phyloP scores from a whole-genome alignment of 2,329 filamentous ascomycete genomes.

The Fusarium kyushuense region DNA sequence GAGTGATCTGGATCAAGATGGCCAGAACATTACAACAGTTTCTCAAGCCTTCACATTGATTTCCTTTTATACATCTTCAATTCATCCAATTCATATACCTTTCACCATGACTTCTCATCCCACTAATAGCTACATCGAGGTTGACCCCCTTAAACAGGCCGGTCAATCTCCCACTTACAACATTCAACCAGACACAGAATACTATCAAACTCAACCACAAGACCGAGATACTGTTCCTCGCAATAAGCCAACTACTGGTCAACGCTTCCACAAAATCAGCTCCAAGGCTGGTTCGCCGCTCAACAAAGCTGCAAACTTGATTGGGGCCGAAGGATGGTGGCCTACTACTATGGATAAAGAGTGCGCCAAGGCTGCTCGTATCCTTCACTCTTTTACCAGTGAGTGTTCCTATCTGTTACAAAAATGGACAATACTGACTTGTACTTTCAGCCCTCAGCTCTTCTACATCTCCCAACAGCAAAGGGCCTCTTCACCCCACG shows the following conservation, averaged over 20 bases:
- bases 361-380: constrained; percentile 80
- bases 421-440: constrained; percentile 8
- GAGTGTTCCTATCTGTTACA: constrained; percentile 14
- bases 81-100: not conserved
- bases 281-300: constrained; percentile 75
- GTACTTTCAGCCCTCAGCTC: constrained; percentile 37
- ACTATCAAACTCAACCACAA: constrained; percentile 16
- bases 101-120: constrained; percentile 34
- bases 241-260: constrained; percentile 58
- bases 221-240: not conserved
- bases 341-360: constrained; percentile 79
- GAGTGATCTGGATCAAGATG: not conserved
- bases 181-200: constrained; percentile 22
- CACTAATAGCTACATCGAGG: constrained; percentile 30
- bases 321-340: constrained; percentile 82
- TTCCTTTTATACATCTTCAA: not conserved
- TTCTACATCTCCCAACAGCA: constrained; percentile 33
- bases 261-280: constrained; percentile 73
- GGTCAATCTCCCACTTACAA: constrained; percentile 42
- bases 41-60: not conserved
- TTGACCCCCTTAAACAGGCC: constrained; percentile 42
- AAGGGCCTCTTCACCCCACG: constrained; percentile 50
- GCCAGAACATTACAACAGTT: not conserved
- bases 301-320: constrained; percentile 74
- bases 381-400: constrained; percentile 78